Evolutionary conservation across 805 yeast genomes (phyloP).

Genomic region (Nakazawaea sp.): DNA sequence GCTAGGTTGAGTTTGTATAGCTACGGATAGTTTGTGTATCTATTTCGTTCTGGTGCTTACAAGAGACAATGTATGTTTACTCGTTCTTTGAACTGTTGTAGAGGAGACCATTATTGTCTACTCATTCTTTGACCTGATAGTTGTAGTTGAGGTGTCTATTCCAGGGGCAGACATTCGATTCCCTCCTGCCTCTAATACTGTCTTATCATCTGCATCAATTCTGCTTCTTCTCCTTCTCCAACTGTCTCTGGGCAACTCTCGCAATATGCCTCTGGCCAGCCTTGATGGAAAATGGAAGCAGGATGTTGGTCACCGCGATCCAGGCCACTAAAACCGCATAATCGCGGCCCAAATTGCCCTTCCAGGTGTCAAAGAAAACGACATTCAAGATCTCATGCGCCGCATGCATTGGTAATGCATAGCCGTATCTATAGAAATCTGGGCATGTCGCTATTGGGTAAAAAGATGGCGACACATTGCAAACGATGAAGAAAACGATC

Average conservation of each 20-base stretch:
- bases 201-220: too few relatives aligned
- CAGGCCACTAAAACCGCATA: conserved; percentile 53
- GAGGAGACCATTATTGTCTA: background rate
- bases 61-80: too few relatives aligned
- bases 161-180: too few relatives aligned
- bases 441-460: conserved; percentile 50
- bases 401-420: conserved; percentile 58
- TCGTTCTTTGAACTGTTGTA: too few relatives aligned
- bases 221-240: conserved; percentile 4
- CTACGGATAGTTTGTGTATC: too few relatives aligned
- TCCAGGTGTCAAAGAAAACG: conserved; percentile 47
- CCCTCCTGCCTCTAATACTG: too few relatives aligned
- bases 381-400: conserved; percentile 52
- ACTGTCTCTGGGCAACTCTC: conserved; percentile 1
- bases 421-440: conserved; percentile 55
- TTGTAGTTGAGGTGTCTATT: too few relatives aligned
- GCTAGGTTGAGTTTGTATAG: too few relatives aligned
- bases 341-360: conserved; percentile 53
- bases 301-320: conserved; percentile 42
- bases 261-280: conserved; percentile 8
- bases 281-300: conserved; percentile 31
- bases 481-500: conserved; percentile 62
- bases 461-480: conserved; percentile 59
- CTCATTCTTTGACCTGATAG: too few relatives aligned
- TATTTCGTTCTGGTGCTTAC: too few relatives aligned